These are phyloP conservation scores for Santalum album DNA, from an alignment of 164 flowering plant species.

Conservation along the genomic window DNA sequence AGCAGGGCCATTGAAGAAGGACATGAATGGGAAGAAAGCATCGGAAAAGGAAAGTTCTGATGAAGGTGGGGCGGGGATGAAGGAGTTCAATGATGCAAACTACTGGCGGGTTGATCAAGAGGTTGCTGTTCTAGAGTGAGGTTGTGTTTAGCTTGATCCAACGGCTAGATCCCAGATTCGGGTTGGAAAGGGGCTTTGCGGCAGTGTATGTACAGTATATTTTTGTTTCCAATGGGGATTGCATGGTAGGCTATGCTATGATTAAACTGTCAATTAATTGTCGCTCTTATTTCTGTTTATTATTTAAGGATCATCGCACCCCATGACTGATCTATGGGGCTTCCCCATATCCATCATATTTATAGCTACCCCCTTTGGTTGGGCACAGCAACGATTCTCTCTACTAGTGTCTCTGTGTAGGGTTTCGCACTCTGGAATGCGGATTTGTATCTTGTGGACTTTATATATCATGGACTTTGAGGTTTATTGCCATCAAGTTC, in stretches of 20 bases:
- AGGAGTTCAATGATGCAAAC: conserved; percentile 81
- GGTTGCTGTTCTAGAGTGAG: conserved; percentile 60
- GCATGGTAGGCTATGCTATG: not conserved
- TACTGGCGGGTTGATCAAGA: conserved; percentile 90
- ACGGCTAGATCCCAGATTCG: not conserved
- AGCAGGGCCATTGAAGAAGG: conserved; percentile 74
- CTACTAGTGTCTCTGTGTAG: not conserved
- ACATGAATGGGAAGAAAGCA: conserved; percentile 19
- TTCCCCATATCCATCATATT: not conserved
- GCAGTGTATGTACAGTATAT: conserved; percentile 8
- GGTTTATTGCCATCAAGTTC: not conserved
- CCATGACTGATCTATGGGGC: conserved; percentile 8
- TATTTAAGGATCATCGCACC: not conserved
- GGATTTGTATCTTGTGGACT: not conserved
- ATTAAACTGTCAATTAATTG: not conserved
- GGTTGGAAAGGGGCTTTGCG: not conserved
- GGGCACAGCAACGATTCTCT: not conserved
- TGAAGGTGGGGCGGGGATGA: conserved; percentile 36
- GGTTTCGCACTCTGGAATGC: not conserved
- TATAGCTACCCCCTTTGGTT: not conserved
- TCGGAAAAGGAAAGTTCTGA: conserved; percentile 38
- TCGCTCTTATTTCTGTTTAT: not conserved
- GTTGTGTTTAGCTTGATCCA: not conserved
- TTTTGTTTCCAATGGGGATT: conserved; percentile 1
- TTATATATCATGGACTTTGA: not conserved